Conservation (phyloP, 148 eudicot species). For the Drosera capensis region DNA sequence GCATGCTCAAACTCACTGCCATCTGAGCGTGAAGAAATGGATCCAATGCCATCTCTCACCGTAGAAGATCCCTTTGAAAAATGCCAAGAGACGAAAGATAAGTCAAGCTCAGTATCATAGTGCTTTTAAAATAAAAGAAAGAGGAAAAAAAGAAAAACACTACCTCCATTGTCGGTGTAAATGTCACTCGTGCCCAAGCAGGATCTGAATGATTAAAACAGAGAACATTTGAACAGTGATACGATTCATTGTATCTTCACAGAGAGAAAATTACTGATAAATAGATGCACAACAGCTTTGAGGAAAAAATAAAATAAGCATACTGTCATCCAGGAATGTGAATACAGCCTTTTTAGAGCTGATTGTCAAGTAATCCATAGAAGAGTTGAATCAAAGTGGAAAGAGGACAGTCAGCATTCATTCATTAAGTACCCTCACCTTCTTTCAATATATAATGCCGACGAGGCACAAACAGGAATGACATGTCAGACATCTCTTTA, state of each 20-base stretch:
- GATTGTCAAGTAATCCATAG: too few relatives aligned
- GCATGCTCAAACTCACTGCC: slow-evolving; percentile 61
- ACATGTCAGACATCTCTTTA: too few relatives aligned
- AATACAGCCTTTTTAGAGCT: too few relatives aligned
- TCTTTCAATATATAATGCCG: too few relatives aligned
- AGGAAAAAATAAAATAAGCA: too few relatives aligned
- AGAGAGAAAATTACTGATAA: background rate
- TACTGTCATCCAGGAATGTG: too few relatives aligned
- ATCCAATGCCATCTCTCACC: slow-evolving; percentile 38
- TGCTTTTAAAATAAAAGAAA: slow-evolving; percentile 2
- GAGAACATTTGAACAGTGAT: background rate
- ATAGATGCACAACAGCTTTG: too few relatives aligned
- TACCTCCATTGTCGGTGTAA: slow-evolving; percentile 86
- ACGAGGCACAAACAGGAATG: too few relatives aligned
- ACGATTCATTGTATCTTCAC: background rate
- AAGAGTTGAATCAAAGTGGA: too few relatives aligned
- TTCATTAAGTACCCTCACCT: too few relatives aligned
- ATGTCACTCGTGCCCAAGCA: slow-evolving; percentile 43
- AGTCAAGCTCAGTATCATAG: slow-evolving; percentile 1
- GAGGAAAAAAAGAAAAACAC: background rate
- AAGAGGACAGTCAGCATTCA: too few relatives aligned
- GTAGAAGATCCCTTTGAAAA: slow-evolving; percentile 46
- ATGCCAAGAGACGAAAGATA: slow-evolving; percentile 6
- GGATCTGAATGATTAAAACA: slow-evolving; percentile 18
- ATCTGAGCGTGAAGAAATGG: slow-evolving; percentile 72